These are phyloP conservation scores for Aspergillus thermomutatus DNA, from an alignment of 2,329 filamentous ascomycete species.

Conservation along the genomic window DNA sequence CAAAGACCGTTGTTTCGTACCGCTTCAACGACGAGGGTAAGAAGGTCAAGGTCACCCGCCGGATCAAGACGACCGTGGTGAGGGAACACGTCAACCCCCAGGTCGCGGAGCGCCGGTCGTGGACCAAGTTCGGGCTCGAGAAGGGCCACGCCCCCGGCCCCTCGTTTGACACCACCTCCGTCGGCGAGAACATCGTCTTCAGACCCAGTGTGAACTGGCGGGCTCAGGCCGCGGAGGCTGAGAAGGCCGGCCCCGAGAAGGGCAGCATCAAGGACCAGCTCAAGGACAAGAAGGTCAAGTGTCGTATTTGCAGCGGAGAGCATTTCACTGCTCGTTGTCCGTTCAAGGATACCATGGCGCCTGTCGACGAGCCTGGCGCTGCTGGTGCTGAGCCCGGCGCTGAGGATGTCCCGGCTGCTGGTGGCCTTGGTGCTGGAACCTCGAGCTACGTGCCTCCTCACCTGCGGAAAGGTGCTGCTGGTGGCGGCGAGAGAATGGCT, in stretches of 20 bases:
- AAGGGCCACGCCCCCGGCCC: constrained; percentile 82
- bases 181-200: constrained; percentile 99
- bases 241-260: constrained; percentile 52
- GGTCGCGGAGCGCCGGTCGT: constrained; percentile 89
- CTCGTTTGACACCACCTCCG: constrained; percentile 81
- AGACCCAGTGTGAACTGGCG: constrained; percentile 91
- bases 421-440: constrained; percentile 62
- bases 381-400: constrained; percentile 46
- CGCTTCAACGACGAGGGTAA: constrained; percentile 88
- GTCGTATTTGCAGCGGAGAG: constrained; percentile 96
- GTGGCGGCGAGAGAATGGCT: constrained; percentile 74
- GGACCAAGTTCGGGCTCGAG: constrained; percentile 88
- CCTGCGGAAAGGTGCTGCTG: constrained; percentile 65
- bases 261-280: constrained; percentile 65
- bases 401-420: constrained; percentile 46
- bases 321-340: constrained; percentile 99
- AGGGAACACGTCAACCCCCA: constrained; percentile 94
- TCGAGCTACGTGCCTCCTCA: constrained; percentile 94
- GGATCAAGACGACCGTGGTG: constrained; percentile 86
- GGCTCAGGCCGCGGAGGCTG: constrained; percentile 73
- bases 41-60: constrained; percentile 95
- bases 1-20: constrained; percentile 90
- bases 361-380: constrained; percentile 44
- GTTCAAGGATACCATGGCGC: constrained; percentile 99
- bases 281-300: constrained; percentile 99